Percentiles rank a stretch among this genome's conserved stretches.
phyloP scores from a whole-genome alignment of 441 rosid species.

The Corymbia citriodora region DNA sequence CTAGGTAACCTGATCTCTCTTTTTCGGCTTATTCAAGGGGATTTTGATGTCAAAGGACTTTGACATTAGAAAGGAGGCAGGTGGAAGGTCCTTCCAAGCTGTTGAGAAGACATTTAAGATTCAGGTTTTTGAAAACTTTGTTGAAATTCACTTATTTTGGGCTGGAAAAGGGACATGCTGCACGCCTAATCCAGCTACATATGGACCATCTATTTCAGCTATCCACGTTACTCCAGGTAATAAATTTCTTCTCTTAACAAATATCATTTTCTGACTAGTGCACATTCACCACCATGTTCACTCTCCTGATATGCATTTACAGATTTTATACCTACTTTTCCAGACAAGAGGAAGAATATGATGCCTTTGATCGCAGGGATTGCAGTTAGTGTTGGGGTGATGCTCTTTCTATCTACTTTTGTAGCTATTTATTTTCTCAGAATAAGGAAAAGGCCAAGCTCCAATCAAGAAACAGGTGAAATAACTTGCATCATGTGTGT shows the following conservation, averaged over 20 bases:
- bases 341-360: not conserved
- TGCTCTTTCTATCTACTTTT: not conserved
- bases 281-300: not conserved
- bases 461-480: not conserved
- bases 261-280: not conserved
- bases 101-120: constrained; percentile 26
- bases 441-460: not conserved
- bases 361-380: not conserved
- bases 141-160: constrained; percentile 62
- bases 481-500: not conserved
- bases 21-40: constrained; percentile 15
- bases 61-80: constrained; percentile 28
- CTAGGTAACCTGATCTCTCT: not conserved
- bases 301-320: not conserved
- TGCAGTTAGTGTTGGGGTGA: not conserved
- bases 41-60: constrained; percentile 23
- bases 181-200: constrained; percentile 35
- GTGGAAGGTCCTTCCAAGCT: constrained; percentile 27
- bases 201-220: constrained; percentile 63
- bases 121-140: constrained; percentile 33
- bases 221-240: constrained; percentile 29
- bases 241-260: constrained; percentile 3
- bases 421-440: not conserved
- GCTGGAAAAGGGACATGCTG: constrained; percentile 74
- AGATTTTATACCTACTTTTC: not conserved